Evolutionary conservation across 176 grass and related monocot species (phyloP).

Genomic region (Carex kokanica): DNA sequence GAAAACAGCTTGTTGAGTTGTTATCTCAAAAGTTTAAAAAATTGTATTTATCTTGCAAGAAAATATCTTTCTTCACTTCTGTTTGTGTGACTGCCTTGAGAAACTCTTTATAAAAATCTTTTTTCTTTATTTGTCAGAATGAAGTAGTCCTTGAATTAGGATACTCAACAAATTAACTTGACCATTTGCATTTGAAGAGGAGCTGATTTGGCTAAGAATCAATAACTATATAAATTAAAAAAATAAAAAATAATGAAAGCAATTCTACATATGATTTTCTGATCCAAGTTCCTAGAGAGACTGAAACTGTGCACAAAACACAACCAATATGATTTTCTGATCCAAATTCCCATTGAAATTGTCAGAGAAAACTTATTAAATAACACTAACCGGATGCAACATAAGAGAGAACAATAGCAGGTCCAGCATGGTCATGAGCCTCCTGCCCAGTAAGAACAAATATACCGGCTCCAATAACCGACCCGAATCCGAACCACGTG

Average conservation of each 20-base stretch:
- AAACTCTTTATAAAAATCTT: neutral
- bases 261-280: neutral
- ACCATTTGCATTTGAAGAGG: neutral
- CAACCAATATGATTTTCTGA: neutral
- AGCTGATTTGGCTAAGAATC: no score
- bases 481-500: constrained; percentile 91
- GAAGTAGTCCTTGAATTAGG: neutral
- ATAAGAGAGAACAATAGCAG: constrained; percentile 85
- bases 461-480: constrained; percentile 83
- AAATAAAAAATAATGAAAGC: neutral
- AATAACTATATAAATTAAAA: no score
- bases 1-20: neutral
- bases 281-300: no score
- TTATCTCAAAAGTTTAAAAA: neutral
- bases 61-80: neutral
- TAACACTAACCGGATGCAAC: constrained; percentile 29
- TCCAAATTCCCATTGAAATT: neutral
- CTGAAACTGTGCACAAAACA: neutral
- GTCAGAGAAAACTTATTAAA: neutral
- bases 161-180: neutral
- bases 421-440: constrained; percentile 73
- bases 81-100: neutral
- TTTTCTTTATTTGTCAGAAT: neutral
- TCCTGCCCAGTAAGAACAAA: constrained; percentile 86
- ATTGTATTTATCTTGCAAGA: neutral